Base-by-base conservation (phyloP, 2,329 filamentous ascomycete genomes). In the Tolypocladium amazonense region DNA sequence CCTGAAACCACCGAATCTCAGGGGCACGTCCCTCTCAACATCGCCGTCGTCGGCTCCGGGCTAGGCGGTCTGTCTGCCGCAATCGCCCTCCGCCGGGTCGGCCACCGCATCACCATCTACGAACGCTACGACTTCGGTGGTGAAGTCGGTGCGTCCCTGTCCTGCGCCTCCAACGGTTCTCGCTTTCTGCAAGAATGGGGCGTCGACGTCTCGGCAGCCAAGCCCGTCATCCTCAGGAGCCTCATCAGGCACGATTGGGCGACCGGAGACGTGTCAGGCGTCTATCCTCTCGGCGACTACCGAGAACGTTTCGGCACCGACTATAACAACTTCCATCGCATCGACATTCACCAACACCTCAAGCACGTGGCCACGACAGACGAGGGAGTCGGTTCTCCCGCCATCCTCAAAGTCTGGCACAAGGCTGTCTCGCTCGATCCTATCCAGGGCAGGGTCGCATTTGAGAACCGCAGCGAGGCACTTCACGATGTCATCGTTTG, bases 311-410 rank as follows among this genome's bases (percentile, higher is more conserved):
- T 83, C 80, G 84, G 83, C 33, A 79, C 82, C 35, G 72, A 81
- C 12, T 85, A 86, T 69, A 81, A 85, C 69, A 86, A 85, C 80
- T 87, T 87, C 66, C 84, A 87, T 66, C 76, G 84, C 1, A 80
- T 84, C 63, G 77, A 86, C 64, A 85, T 87, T 80, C 84, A 87
- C 65, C 69, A 72, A 3, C 84, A 85, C 78, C 71, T 87, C 53
- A 83, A 79, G 73, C 78, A 84, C n/a, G 75, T 75, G 58, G 84
- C 84, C 0, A 61, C 79, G 57, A 75, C 77, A 27, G 69, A 74
- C 47, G 68, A 72, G n/a, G 82, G 83, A 1, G 72, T 75, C n/a
- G 83, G 83, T 0, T 67, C 59, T 1, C 81, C 83, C 0, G 81
- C 73, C 0, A 75, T 73, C 60, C 68, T 86, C 14, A 67, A 77